Evolutionary conservation across 2,329 filamentous ascomycete species (phyloP).

Genomic region (Orbilia brochopaga): DNA sequence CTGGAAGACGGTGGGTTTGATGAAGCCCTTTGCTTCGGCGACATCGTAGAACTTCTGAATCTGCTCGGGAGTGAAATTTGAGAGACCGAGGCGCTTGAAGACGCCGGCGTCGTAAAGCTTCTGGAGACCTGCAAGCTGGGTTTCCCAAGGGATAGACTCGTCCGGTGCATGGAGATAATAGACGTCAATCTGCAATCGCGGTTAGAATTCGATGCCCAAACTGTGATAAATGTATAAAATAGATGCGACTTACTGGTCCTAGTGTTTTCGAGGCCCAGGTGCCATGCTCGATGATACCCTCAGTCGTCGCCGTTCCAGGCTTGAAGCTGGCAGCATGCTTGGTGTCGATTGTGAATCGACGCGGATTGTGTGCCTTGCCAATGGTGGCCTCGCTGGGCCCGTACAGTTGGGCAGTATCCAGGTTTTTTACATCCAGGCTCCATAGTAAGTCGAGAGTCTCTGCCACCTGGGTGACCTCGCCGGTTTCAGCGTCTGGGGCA

Average conservation of each 20-base stretch:
- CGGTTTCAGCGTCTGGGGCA: constrained; percentile 40
- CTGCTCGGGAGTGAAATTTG: constrained; percentile 85
- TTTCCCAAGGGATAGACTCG: constrained; percentile 73
- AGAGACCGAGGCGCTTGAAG: constrained; percentile 79
- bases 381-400: constrained; percentile 26
- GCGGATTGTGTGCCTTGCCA: constrained; percentile 21
- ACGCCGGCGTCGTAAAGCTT: constrained; percentile 85
- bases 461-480: constrained; percentile 19
- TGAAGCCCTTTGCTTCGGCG: constrained; percentile 80
- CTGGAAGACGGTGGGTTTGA: constrained; percentile 82
- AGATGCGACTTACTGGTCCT: constrained; percentile 27
- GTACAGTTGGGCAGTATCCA: constrained; percentile 47
- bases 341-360: constrained; percentile 39
- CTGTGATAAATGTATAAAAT: not conserved
- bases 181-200: constrained; percentile 67
- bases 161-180: constrained; percentile 76
- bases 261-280: constrained; percentile 24
- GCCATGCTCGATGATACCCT: constrained; percentile 31
- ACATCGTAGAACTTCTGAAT: constrained; percentile 83
- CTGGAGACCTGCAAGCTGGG: constrained; percentile 78
- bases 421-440: constrained; percentile 25
- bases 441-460: constrained; percentile 28
- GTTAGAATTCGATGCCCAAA: constrained; percentile 6
- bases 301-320: constrained; percentile 10
- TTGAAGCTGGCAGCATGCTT: constrained; percentile 32